Base-by-base conservation (phyloP, 2,329 filamentous ascomycete genomes). In the Sarocladium kiliense region DNA sequence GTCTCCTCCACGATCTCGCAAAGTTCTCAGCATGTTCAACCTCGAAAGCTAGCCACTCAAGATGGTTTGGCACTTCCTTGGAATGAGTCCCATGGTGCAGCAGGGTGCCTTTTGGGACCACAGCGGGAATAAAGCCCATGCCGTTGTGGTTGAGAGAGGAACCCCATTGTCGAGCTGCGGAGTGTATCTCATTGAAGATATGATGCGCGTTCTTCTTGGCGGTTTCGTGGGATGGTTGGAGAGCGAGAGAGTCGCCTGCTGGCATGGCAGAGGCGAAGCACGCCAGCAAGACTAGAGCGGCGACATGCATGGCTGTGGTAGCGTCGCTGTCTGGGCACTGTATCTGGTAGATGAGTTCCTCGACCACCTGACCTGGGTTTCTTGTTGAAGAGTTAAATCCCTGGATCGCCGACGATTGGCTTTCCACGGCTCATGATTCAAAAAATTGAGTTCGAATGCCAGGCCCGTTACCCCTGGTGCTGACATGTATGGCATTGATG, bases 41-140 rank as follows among this genome's bases (percentile, higher is more conserved):
- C 65, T 91, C 88, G 63, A 91, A 91, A 0, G 88, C 88, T 1
- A 91, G 73, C 87, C 88, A 91, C 62, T 91, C 84, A 2, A 76
- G 78, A 0, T 75, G 78, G 2, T 69, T 66, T 0, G 88, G 76
- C 0, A 75, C 71, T 1, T 77, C 67, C 1, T 71, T 60, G 0
- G 63, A 66, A 9, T 60, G 60, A 0, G 76, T 77, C 12, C 88
- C 88, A 64, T 91, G 88, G 62, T 90, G 89, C 10, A 91, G 67
- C 34, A 85, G 71, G 0, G 83, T 86, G 2, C 83, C 86, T 18
- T 74, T 72, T 0, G 87, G 86, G 1, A 91, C 77, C 0, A 77
- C 79, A 1, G 80, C 86, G 0, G 86, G 74, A 62, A 90, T 88
- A 61, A 88, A 78, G 1, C 84, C 83, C 77, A 91, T 85, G 55